A percentile compares a stretch with the other conserved stretches of the same genome.
Evolutionary conservation across 495 filamentous ascomycete genomes (phyloP).

Genomic region (Penicillium antarcticum): DNA sequence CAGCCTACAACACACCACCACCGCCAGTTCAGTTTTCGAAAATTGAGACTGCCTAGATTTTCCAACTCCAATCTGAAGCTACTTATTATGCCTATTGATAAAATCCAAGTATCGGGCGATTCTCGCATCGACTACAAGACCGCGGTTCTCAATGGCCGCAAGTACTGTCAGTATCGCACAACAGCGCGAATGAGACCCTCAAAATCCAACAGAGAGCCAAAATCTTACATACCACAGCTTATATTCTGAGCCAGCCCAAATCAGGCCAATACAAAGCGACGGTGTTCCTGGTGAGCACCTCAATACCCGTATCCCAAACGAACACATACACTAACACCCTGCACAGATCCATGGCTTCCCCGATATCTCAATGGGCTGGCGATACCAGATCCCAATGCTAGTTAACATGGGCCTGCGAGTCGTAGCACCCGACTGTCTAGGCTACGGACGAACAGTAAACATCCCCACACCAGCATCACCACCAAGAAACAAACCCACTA

Average conservation of each 20-base stretch:
- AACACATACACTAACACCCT: background rate
- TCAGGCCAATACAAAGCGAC: conserved; percentile 53
- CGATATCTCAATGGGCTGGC: conserved; percentile 71
- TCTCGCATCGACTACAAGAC: conserved; percentile 59
- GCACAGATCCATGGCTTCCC: conserved; percentile 62
- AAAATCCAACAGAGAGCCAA: background rate
- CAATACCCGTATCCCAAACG: background rate
- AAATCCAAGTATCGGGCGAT: conserved; percentile 59
- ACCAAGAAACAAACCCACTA: background rate
- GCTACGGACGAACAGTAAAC: conserved; percentile 66
- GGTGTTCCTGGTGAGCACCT: conserved; percentile 56
- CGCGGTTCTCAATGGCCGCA: conserved; percentile 57
- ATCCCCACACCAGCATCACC: background rate
- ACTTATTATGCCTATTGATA: conserved; percentile 50
- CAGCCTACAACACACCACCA: no score
- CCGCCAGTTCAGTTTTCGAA: no score
- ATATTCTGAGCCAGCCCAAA: conserved; percentile 61
- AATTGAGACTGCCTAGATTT: no score
- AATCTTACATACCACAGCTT: conserved; percentile 25
- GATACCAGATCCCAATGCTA: conserved; percentile 79
- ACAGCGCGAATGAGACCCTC: no score
- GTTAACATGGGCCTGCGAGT: conserved; percentile 64
- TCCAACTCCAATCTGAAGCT: background rate
- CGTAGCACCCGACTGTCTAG: conserved; percentile 75
- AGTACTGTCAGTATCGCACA: conserved; percentile 48